Evolutionary conservation across 176 grass and related monocot genomes (phyloP), one percentile per base, ranked within the genome.

Genomic region (Aegilops bicornis): DNA sequence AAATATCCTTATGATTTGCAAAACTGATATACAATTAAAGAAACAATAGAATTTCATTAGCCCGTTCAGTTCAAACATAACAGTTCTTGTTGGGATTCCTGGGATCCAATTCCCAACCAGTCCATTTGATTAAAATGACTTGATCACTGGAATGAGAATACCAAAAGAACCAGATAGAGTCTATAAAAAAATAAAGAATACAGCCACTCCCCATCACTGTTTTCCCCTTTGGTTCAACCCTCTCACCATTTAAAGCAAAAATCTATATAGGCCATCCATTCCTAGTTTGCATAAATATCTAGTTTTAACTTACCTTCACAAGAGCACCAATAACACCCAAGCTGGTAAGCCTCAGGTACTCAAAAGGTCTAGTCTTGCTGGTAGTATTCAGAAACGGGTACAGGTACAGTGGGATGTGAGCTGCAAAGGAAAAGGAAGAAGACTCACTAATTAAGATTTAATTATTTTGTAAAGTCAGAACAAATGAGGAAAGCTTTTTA

Each of bases 291-390:
- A 61, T 33, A 54, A 87, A 12, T 50, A 36, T 87, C 7, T 76
- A 10, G 20, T 29, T 88, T 17, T 36, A 20, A 86, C 74, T 69
- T 93, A 98, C 97, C 97, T 98, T 98, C 25, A 98, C 94, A 81
- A 98, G 97, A 80, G 97, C 93, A 85, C 97, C 92, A 32, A 98
- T 98, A 17, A 98, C 97, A 81, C 93, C 92, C 81, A 96, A 94
- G 87, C 97, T 98, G 73, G 90, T 94, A 80, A 96, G 87, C 56
- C 94, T 92, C 88, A 98, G 89, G 88, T 83, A 98, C 77, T 98
- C 97, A 63, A 94, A 98, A 58, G 85, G 90, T 82, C 69, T 98
- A 43, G 97, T 88, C 83, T 90, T 98, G 88, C 80, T 92, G 42
- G 87, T 88, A 22, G 92, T 94, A 92, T 88, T 94, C 90, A 96